Conservation (phyloP, 148 eudicot genomes). For the Rhododendron ferrugineum region DNA sequence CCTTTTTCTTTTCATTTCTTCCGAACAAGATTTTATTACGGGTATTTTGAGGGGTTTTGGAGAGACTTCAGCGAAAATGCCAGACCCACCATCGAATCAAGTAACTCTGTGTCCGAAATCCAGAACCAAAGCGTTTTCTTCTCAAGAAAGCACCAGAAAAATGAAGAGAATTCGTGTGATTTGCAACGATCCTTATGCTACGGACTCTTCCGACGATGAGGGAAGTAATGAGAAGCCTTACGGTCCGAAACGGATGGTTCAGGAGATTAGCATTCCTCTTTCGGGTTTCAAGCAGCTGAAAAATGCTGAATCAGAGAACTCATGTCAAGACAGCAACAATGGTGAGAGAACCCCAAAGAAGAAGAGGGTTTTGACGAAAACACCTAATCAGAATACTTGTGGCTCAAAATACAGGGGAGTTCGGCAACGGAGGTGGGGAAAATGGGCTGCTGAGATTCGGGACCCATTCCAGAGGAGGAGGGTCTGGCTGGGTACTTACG, state of each 20-base stretch:
- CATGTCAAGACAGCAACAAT: slow-evolving; percentile 54
- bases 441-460: slow-evolving; percentile 93
- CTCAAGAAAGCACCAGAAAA: slow-evolving; percentile 14
- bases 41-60: slow-evolving; percentile 12
- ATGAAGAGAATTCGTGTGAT: slow-evolving; percentile 52
- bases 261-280: slow-evolving; percentile 47
- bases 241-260: slow-evolving; percentile 33
- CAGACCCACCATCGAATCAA: slow-evolving; percentile 4
- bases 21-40: neutral
- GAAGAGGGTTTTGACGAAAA: slow-evolving; percentile 29
- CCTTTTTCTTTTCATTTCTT: neutral
- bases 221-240: slow-evolving; percentile 21
- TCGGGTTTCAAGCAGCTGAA: neutral
- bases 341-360: slow-evolving; percentile 31
- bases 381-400: slow-evolving; percentile 3
- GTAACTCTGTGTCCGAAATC: neutral
- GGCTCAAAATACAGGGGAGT: slow-evolving; percentile 59
- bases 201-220: slow-evolving; percentile 72
- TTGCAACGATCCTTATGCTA: slow-evolving; percentile 59
- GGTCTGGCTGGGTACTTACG: slow-evolving; percentile 78
- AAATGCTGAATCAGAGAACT: slow-evolving; percentile 36
- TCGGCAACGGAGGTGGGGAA: slow-evolving; percentile 82
- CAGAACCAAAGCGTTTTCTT: slow-evolving; percentile 18
- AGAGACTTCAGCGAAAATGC: slow-evolving; percentile 18
- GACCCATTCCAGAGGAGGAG: slow-evolving; percentile 54